Conservation (phyloP, 306 rosid genomes). For the Nissolia schottii region DNA sequence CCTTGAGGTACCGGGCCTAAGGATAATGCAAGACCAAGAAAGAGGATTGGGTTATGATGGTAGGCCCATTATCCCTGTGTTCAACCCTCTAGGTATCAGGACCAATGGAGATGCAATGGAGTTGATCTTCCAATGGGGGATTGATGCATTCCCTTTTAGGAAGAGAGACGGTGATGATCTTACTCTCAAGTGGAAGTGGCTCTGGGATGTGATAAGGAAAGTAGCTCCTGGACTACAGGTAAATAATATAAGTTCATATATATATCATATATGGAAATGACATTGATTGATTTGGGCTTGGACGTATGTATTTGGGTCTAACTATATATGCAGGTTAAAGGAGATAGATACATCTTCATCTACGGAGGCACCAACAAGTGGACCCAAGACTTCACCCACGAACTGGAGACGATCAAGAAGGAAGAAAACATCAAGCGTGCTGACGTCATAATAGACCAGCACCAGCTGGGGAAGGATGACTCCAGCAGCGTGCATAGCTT, state of each 20-base stretch:
- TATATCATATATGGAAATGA: no score
- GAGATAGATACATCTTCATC: slow-evolving; percentile 25
- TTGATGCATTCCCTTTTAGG: slow-evolving; percentile 32
- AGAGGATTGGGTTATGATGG: neutral
- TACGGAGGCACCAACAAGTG: slow-evolving; percentile 27
- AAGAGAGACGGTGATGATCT: slow-evolving; percentile 17
- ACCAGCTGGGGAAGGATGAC: slow-evolving; percentile 16
- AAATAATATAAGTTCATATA: no score
- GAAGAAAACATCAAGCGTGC: slow-evolving; percentile 11
- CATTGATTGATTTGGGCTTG: no score
- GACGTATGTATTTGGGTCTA: no score
- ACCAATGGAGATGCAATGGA: slow-evolving; percentile 12
- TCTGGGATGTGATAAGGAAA: slow-evolving; percentile 26
- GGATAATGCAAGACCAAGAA: slow-evolving; percentile 10
- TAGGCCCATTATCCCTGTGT: slow-evolving; percentile 23
- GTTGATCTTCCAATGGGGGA: slow-evolving; percentile 35
- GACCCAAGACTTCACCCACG: slow-evolving; percentile 27
- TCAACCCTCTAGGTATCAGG: neutral
- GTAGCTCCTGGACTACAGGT: slow-evolving; percentile 21
- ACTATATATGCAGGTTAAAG: slow-evolving; percentile 7
- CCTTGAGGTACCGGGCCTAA: slow-evolving; percentile 20
- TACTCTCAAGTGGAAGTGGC: slow-evolving; percentile 26
- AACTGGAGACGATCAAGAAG: slow-evolving; percentile 7
- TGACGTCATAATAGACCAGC: slow-evolving; percentile 16
- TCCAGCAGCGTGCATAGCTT: slow-evolving; percentile 13